Percentiles rank a stretch among this genome's conserved stretches.
Conservation (phyloP, 202 grass and related monocot species). For the Setaria italica region DNA sequence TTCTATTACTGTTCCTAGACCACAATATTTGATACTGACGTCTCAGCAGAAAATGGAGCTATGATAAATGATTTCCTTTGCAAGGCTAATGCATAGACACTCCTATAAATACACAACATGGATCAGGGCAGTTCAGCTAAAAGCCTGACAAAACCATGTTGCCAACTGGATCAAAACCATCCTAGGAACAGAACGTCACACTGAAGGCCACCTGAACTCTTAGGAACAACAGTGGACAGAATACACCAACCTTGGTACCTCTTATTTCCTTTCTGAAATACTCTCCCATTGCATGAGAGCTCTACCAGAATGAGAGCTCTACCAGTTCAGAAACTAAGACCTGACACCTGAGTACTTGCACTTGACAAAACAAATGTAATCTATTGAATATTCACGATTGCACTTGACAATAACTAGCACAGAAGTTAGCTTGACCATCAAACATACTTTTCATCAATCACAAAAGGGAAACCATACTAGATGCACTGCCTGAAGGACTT, state of each 20-base stretch:
- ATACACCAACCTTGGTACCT: constrained; percentile 6
- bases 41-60: neutral
- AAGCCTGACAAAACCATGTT: constrained; percentile 11
- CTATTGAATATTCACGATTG: too few species aligned
- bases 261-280: constrained; percentile 28
- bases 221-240: constrained; percentile 37
- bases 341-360: too few species aligned
- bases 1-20: constrained; percentile 7
- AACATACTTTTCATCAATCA: too few species aligned
- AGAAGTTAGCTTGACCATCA: too few species aligned
- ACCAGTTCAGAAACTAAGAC: too few species aligned
- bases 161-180: constrained; percentile 24
- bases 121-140: constrained; percentile 12
- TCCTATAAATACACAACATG: constrained; percentile 7
- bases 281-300: constrained; percentile 19
- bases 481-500: too few species aligned
- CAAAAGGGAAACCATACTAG: too few species aligned
- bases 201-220: neutral
- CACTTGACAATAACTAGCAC: too few species aligned
- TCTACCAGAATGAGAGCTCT: constrained; percentile 14
- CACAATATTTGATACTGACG: constrained; percentile 6
- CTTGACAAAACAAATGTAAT: too few species aligned
- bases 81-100: neutral
- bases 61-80: neutral
- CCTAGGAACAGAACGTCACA: constrained; percentile 4